Percentiles rank a stretch among this genome's conserved stretches.
These are phyloP conservation scores for Boletus barrowsii DNA, from an alignment of 768 basidiomycete species.

Conservation along the genomic window DNA sequence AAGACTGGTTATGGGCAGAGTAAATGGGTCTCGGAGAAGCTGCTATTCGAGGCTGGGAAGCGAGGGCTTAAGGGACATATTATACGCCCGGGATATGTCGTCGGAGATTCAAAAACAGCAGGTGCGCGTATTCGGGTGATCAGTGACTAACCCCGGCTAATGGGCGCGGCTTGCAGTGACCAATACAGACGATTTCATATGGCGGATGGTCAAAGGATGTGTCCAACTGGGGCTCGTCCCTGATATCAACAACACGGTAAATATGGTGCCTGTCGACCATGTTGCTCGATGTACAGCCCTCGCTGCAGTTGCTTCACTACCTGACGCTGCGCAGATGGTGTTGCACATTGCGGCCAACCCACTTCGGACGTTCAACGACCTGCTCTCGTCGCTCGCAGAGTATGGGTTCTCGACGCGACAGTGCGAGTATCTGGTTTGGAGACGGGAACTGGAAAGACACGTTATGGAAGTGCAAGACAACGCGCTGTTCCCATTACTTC, in stretches of 20 bases:
- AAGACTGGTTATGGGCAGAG: conserved; percentile 95
- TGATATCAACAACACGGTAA: conserved; percentile 96
- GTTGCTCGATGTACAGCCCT: conserved; percentile 81
- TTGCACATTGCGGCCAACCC: conserved; percentile 86
- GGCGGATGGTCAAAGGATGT: conserved; percentile 98
- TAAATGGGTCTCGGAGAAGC: conserved; percentile 98
- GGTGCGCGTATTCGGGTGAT: conserved; percentile 45
- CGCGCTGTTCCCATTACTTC: conserved; percentile 93
- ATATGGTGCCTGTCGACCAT: conserved; percentile 97
- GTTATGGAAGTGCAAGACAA: conserved; percentile 95
- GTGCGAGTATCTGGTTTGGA: conserved; percentile 91
- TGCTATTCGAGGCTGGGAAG: conserved; percentile 87
- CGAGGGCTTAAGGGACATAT: conserved; percentile 84
- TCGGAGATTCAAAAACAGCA: conserved; percentile 85
- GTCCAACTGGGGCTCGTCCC: conserved; percentile 95
- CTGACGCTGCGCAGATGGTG: conserved; percentile 50
- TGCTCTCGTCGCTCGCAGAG: conserved; percentile 65
- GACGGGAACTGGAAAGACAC: conserved; percentile 89
- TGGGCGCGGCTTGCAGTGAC: conserved; percentile 56
- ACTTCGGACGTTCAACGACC: conserved; percentile 82
- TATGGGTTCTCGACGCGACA: conserved; percentile 80
- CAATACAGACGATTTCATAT: conserved; percentile 98
- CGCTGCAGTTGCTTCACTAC: conserved; percentile 62
- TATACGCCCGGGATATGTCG: conserved; percentile 92
- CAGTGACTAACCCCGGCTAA: conserved; percentile 1